These are phyloP conservation scores for Phyllachora maydis DNA, from an alignment of 2,329 filamentous ascomycete species.

Conservation along the genomic window DNA sequence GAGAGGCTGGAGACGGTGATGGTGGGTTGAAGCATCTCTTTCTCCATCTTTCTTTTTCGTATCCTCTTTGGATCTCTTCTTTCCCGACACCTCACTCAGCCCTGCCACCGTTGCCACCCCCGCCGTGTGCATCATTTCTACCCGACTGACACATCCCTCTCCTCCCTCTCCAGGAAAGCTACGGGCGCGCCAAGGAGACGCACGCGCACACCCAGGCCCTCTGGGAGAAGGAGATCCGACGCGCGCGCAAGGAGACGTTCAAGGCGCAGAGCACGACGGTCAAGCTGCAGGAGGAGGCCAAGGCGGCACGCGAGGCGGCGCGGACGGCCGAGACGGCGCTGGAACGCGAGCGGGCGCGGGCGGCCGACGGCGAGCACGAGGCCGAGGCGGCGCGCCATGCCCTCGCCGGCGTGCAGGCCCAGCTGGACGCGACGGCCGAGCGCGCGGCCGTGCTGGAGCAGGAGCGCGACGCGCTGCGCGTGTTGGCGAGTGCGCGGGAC, in stretches of 20 bases:
- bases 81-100: too few species aligned
- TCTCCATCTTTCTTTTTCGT: background rate
- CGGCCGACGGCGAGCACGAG: slow-evolving; percentile 43
- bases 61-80: background rate
- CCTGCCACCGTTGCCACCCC: too few species aligned
- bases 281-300: slow-evolving; percentile 56
- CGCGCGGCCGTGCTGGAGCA: slow-evolving; percentile 46
- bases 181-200: slow-evolving; percentile 48
- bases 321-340: slow-evolving; percentile 37
- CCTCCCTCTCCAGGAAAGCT: slow-evolving; percentile 36
- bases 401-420: slow-evolving; percentile 42
- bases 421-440: slow-evolving; percentile 42
- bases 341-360: slow-evolving; percentile 40
- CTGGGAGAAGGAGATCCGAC: slow-evolving; percentile 56
- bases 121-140: too few species aligned
- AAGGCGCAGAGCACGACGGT: slow-evolving; percentile 50
- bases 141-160: too few species aligned
- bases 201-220: slow-evolving; percentile 43
- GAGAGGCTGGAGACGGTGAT: slow-evolving; percentile 49
- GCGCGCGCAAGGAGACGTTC: slow-evolving; percentile 51
- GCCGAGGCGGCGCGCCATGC: slow-evolving; percentile 47
- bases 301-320: slow-evolving; percentile 31
- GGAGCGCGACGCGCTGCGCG: slow-evolving; percentile 56
- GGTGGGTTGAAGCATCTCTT: slow-evolving; percentile 22
- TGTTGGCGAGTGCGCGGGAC: slow-evolving; percentile 47